Evolutionary conservation across 2,329 filamentous ascomycete genomes (phyloP).

Genomic region (Grosmannia serpens): DNA sequence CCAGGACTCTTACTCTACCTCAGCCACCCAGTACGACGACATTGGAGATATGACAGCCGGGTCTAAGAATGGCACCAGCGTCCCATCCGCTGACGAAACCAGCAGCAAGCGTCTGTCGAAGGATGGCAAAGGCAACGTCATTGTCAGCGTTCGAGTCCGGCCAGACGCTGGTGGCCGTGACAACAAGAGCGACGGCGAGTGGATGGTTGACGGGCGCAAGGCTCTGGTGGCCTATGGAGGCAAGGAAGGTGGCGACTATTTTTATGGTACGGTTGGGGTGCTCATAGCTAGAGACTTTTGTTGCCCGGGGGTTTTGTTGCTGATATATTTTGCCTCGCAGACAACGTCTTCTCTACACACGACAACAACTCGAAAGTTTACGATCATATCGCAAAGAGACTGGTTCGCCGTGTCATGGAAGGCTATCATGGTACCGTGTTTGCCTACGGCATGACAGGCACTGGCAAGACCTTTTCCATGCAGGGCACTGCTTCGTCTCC

Average conservation of each 20-base stretch:
- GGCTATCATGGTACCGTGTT: constrained; percentile 98
- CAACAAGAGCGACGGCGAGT: constrained; percentile 63
- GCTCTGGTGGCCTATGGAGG: constrained; percentile 75
- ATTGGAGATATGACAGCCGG: constrained; percentile 41
- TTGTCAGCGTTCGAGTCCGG: constrained; percentile 88
- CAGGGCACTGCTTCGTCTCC: constrained; percentile 92
- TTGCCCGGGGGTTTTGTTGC: constrained; percentile 6
- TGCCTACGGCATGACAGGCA: constrained; percentile 97
- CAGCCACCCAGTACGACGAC: constrained; percentile 80
- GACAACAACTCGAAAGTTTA: constrained; percentile 95
- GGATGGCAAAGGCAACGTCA: constrained; percentile 80
- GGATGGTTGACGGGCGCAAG: constrained; percentile 79
- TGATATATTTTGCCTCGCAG: constrained; percentile 30
- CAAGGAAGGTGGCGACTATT: constrained; percentile 84
- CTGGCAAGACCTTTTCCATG: constrained; percentile 99
- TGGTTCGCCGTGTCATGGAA: constrained; percentile 96
- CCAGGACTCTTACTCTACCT: constrained; percentile 85
- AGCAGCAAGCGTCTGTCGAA: constrained; percentile 40
- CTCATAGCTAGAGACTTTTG: neutral
- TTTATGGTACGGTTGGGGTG: constrained; percentile 59
- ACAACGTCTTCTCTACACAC: constrained; percentile 91
- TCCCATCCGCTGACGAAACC: constrained; percentile 5
- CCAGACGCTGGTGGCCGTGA: constrained; percentile 63
- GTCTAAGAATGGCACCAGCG: constrained; percentile 17
- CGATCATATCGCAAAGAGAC: constrained; percentile 82